Conservation (phyloP, 176 grass and related monocot species). For the Avena insularis region DNA sequence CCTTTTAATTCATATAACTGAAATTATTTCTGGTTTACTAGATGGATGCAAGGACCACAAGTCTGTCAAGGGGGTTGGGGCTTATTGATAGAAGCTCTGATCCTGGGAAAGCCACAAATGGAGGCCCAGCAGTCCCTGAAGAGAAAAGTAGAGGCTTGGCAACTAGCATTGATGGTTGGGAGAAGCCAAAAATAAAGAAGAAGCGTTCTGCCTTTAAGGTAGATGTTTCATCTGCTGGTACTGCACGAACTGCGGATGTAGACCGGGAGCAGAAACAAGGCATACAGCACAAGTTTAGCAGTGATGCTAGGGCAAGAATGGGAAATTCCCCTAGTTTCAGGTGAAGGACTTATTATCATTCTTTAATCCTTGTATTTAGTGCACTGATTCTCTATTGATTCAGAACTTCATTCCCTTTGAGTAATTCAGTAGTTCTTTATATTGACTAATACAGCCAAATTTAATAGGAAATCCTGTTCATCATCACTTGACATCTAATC, state of each 20-base stretch:
- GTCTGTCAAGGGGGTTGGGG: conserved; percentile 55
- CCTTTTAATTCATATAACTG: conserved; percentile 19
- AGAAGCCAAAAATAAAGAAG: conserved; percentile 89
- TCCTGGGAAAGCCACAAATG: conserved; percentile 63
- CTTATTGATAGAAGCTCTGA: conserved; percentile 71
- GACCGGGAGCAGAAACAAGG: conserved; percentile 75
- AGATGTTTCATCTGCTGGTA: conserved; percentile 55
- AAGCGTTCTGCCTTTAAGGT: conserved; percentile 82
- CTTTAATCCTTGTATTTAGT: conserved; percentile 38
- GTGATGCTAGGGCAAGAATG: conserved; percentile 61
- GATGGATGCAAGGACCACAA: conserved; percentile 74
- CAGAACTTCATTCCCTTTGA: conserved; percentile 38
- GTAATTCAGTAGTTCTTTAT: conserved; percentile 33
- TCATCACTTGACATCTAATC: not conserved
- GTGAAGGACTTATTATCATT: conserved; percentile 46
- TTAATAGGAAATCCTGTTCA: conserved; percentile 23
- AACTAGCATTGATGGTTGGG: conserved; percentile 74
- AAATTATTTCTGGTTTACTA: conserved; percentile 58
- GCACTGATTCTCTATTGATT: conserved; percentile 40
- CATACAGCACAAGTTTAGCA: conserved; percentile 66
- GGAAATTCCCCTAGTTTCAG: conserved; percentile 67
- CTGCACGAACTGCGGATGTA: conserved; percentile 59
- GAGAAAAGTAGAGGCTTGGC: conserved; percentile 69
- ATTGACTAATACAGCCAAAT: conserved; percentile 32
- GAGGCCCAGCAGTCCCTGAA: conserved; percentile 50